Evolutionary conservation across 1,139 yeast genomes (phyloP), one percentile per base, ranked within the genome.

Genomic region (Kodamaea arcana): DNA sequence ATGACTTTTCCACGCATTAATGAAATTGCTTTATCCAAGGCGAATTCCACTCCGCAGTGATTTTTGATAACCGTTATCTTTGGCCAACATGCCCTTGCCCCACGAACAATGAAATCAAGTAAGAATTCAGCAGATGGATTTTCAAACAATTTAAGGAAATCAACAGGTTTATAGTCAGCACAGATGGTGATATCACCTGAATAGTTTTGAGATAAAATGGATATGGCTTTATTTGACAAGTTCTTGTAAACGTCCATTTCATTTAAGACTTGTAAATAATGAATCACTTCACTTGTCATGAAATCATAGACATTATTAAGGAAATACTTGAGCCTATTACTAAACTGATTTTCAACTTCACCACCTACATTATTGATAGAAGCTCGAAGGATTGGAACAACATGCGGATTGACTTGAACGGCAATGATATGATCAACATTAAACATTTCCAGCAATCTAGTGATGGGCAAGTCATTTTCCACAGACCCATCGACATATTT

Each of bases 401-500:
- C 94, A 54, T 92, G 98, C 0, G 97, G 96, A 50, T 94, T 87
- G 1, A 92, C 98, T 58, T 94, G 97, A 35, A 95, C 90, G 0
- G 96, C 97, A 52, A 92, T 86, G 41, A 92, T 90, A 56, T 94
- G 97, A 54, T 92, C 95, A 24, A 92, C 96, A 51, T 92, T 92
- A 55, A 92, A 94, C 90, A 92, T 85, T 57, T 92, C 98, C 31
- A 94, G 84, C 14, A 92, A 66, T 47, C 97, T 72, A 1, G 94
- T 74, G 21, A 88, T 81, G 2, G 99, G 99, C 33, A 92, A 63
- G 55, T 92, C 99, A 46, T 87, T 86, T 52, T 90, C 95, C 4
- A 94, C 96, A 1, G 96, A 87, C 0, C 98, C 99, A 58, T 94
- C 99, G 25, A 92, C 90, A 58, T 83, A 92, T 48, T 83, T 83